Conservation (phyloP, 129 eudicot species). For the Lactuca sativa region DNA sequence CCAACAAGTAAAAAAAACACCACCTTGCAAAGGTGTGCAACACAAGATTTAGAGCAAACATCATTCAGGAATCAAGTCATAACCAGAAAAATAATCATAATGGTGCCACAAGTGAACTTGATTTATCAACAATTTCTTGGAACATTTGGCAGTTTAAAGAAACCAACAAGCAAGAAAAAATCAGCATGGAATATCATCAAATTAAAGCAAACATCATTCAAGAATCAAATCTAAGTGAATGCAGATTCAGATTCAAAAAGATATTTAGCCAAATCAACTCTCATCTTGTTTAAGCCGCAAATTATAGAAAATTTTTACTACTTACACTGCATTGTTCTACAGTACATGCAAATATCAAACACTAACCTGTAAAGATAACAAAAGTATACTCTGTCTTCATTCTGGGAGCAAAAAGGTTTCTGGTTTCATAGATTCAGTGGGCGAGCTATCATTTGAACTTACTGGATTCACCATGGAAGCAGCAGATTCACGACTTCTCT, state of each 20-base stretch:
- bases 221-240: neutral
- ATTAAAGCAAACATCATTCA: neutral
- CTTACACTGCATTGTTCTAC: conserved; percentile 12
- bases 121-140: neutral
- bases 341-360: conserved; percentile 7
- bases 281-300: neutral
- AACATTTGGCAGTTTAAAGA: conserved; percentile 8
- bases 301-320: neutral
- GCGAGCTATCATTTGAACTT: conserved; percentile 70
- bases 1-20: no score
- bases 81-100: no score
- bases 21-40: no score
- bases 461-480: conserved; percentile 32
- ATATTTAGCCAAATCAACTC: neutral
- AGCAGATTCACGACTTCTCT: conserved; percentile 60
- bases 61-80: no score
- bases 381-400: conserved; percentile 45
- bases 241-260: conserved; percentile 1
- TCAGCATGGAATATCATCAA: neutral
- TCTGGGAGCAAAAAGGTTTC: conserved; percentile 82
- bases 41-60: no score
- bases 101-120: neutral
- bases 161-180: neutral
- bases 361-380: conserved; percentile 4
- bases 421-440: conserved; percentile 84